phyloP scores from a whole-genome alignment of 495 filamentous ascomycete species.

The Neurospora sp. region DNA sequence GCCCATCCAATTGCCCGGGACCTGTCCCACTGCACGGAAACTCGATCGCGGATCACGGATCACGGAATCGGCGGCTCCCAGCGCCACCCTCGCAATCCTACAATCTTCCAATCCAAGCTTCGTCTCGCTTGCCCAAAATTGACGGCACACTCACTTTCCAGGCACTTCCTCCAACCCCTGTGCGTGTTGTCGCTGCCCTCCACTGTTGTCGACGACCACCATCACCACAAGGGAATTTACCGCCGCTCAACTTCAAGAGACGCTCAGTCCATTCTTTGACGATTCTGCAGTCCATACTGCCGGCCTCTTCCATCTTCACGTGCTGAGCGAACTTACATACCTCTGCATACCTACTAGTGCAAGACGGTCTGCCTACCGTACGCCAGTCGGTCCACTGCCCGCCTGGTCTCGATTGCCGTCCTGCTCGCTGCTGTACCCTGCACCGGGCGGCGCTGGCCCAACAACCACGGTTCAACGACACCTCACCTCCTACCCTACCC shows the following conservation, averaged over 20 bases:
- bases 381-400: not conserved
- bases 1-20: not conserved
- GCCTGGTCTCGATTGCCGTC: not conserved
- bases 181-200: not conserved
- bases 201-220: not conserved
- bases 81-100: not conserved
- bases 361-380: not conserved
- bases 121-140: not conserved
- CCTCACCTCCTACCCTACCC: not conserved
- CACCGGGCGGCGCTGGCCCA: not conserved
- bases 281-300: not conserved
- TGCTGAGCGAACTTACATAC: not conserved
- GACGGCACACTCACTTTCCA: not conserved
- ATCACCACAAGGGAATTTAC: not conserved
- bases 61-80: not conserved
- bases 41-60: not conserved
- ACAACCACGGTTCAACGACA: not conserved
- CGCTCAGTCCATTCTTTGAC: not conserved
- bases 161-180: not conserved
- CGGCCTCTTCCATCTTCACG: not conserved
- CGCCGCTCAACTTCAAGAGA: not conserved
- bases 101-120: not conserved
- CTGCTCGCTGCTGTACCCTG: not conserved
- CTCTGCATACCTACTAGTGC: not conserved
- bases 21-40: not conserved